Evolutionary conservation across 2,329 filamentous ascomycete species (phyloP), one percentile per base, ranked within the genome.

Genomic region (Tolypocladium inflatum): DNA sequence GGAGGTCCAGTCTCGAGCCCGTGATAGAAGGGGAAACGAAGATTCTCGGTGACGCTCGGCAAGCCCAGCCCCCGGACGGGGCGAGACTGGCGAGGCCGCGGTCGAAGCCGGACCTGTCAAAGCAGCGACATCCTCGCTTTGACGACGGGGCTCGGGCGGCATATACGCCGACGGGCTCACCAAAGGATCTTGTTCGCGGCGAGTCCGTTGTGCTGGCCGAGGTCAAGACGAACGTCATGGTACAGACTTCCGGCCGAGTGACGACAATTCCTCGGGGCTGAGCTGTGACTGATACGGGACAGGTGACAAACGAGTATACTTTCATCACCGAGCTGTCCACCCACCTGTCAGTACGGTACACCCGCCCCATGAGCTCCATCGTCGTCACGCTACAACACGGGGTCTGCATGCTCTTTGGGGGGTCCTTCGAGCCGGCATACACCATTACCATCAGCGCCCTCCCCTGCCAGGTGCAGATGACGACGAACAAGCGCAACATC

Each of bases 401-500:
- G 33, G 81, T 83, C 17, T 89, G 87, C 67, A 82, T 96, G 64
- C 77, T 90, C 57, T 87, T 93, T 60, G 88, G 84, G 2, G 88
- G 86, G 41, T 86, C 84, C 6, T 88, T 90, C 62, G 87, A 91
- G 55, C 88, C 90, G 4, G 89, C 90, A 23, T 97, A 96, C 68
- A 81, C 86, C 60, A 77, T 96, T 66, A 87, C 84, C 39, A 82
- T 96, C 59, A 86, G 82, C 41, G 86, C 90, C 0, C 77, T 94
- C 11, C 80, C 88, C 1, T 78, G 78, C 13, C 81, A 90, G 62
- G 75, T 94, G 2, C 85, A 87, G 60, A 83, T 89, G 0, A 81
- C 85, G 4, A 90, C 84, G 56, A 96, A 96, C 74, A 88, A 89
- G 69, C 84, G 90, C 61, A 94, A 93, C 70, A 85, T 90, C 1